Evolutionary conservation across 176 grass and related monocot species (phyloP).

Genomic region (Ampelocalamus luodianensis): DNA sequence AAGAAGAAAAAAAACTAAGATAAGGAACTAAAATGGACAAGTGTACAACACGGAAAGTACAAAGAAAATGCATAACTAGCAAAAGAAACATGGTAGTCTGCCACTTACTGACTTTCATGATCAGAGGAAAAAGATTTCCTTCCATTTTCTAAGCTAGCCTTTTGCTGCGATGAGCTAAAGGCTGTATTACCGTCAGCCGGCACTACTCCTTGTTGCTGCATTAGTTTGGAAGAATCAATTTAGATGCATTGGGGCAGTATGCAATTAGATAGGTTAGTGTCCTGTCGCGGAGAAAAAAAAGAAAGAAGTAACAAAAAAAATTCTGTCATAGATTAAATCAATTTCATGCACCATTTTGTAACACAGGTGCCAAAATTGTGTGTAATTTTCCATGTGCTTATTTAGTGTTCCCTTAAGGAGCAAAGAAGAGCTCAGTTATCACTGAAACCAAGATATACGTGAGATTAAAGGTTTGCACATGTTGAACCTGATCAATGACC

Average conservation of each 20-base stretch:
- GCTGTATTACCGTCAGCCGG: conserved; percentile 55
- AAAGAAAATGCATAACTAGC: conserved; percentile 24
- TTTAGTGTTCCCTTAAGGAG: background rate
- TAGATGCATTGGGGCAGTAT: background rate
- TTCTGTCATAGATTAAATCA: background rate
- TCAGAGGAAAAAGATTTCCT: conserved; percentile 82
- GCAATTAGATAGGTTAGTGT: background rate
- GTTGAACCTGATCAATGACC: conserved; percentile 88
- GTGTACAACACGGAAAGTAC: background rate
- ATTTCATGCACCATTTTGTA: background rate
- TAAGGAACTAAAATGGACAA: conserved; percentile 1
- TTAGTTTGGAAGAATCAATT: conserved; percentile 35
- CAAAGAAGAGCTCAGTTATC: background rate
- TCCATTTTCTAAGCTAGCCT: conserved; percentile 62
- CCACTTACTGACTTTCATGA: conserved; percentile 83
- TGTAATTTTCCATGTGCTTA: background rate
- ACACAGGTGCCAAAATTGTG: background rate
- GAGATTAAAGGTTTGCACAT: conserved; percentile 7
- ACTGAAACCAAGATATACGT: background rate
- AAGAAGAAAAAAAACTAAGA: background rate
- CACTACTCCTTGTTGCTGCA: conserved; percentile 62
- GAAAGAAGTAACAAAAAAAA: background rate
- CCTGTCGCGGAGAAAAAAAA: background rate
- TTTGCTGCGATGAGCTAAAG: conserved; percentile 54
- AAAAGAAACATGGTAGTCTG: conserved; percentile 40